Evolutionary conservation across 106 monocot genomes (phyloP).

Genomic region (Phalaenopsis aphrodite): DNA sequence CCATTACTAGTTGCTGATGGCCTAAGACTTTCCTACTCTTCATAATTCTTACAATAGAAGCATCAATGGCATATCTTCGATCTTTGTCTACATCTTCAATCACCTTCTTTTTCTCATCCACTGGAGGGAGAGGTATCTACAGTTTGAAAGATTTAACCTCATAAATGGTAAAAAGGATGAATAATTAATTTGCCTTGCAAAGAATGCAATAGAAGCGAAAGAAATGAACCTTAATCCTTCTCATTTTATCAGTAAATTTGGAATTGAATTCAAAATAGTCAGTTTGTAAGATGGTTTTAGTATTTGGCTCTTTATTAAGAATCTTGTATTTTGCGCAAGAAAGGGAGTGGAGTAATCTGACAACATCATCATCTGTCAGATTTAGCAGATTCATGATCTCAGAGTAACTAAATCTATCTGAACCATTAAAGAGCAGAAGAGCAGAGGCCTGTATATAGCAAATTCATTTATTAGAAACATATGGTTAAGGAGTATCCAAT

Average conservation of each 20-base stretch:
- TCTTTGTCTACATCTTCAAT: conserved; percentile 84
- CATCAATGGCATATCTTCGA: conserved; percentile 78
- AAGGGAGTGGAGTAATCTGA: conserved; percentile 86
- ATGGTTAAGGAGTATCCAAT: not conserved
- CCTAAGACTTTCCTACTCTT: conserved; percentile 75
- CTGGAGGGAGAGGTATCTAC: conserved; percentile 66
- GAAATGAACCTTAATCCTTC: conserved; percentile 71
- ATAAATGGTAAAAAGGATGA: not conserved
- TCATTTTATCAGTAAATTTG: conserved; percentile 87
- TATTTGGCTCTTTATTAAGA: conserved; percentile 78
- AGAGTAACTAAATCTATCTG: conserved; percentile 67
- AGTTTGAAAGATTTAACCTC: conserved; percentile 7
- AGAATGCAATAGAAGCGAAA: conserved; percentile 4
- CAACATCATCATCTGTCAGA: conserved; percentile 69
- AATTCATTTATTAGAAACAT: not conserved
- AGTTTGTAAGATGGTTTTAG: conserved; percentile 49
- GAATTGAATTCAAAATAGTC: conserved; percentile 86
- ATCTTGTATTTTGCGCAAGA: conserved; percentile 87
- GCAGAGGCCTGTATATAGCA: conserved; percentile 39
- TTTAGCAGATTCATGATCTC: conserved; percentile 71
- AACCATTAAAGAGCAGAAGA: conserved; percentile 73
- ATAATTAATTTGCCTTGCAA: not conserved
- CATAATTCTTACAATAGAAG: conserved; percentile 89
- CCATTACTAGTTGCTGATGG: conserved; percentile 72
- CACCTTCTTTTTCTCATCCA: conserved; percentile 75